Percentiles rank a stretch among this genome's conserved stretches.
These are phyloP conservation scores for Phaeosphaeriaceae sp. DNA, from an alignment of 2,329 filamentous ascomycete genomes.

Conservation along the genomic window DNA sequence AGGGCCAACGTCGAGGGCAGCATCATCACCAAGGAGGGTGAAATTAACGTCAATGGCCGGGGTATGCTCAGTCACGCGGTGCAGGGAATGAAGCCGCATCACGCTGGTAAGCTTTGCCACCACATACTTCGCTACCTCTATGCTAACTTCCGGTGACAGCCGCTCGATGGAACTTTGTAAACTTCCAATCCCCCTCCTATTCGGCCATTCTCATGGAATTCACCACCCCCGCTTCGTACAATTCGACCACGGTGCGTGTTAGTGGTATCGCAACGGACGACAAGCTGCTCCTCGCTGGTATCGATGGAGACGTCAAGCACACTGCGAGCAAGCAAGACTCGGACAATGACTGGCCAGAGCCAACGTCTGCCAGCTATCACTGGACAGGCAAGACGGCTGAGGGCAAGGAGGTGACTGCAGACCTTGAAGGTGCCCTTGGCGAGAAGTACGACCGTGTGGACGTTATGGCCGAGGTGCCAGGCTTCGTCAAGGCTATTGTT, in stretches of 20 bases:
- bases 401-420: slow-evolving; percentile 74
- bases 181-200: slow-evolving; percentile 87
- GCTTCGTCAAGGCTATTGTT: slow-evolving; percentile 93
- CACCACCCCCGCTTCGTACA: slow-evolving; percentile 92
- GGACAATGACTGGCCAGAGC: slow-evolving; percentile 89
- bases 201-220: slow-evolving; percentile 96
- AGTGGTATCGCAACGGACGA: slow-evolving; percentile 83
- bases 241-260: slow-evolving; percentile 81
- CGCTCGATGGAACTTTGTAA: slow-evolving; percentile 89
- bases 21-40: slow-evolving; percentile 82
- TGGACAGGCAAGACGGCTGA: slow-evolving; percentile 84
- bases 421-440: slow-evolving; percentile 73
- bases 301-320: slow-evolving; percentile 72
- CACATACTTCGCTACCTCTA: not conserved
- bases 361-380: slow-evolving; percentile 74
- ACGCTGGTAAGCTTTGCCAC: slow-evolving; percentile 68
- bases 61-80: slow-evolving; percentile 84
- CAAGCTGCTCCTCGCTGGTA: slow-evolving; percentile 78
- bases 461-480: slow-evolving; percentile 95
- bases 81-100: slow-evolving; percentile 99
- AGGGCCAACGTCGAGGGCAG: slow-evolving; percentile 81
- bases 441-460: slow-evolving; percentile 82
- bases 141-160: slow-evolving; percentile 55
- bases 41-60: slow-evolving; percentile 81
- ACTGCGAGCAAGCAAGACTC: slow-evolving; percentile 73